Evolutionary conservation across 768 basidiomycete species (phyloP).

Genomic region (Candolleomyces aberdarensis): DNA sequence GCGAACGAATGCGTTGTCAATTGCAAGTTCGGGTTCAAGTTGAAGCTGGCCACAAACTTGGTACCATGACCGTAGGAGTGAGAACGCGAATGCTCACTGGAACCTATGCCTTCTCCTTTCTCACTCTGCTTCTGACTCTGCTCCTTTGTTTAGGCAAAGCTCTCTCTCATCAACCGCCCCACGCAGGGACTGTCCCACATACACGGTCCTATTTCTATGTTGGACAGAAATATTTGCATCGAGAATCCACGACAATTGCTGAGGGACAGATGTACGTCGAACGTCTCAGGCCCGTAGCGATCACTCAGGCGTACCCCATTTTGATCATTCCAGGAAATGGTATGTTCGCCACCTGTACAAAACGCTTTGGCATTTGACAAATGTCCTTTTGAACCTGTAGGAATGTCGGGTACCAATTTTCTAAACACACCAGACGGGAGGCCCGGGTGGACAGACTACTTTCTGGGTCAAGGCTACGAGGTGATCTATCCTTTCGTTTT

Average conservation of each 20-base stretch:
- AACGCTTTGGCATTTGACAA: background rate
- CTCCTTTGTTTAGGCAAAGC: background rate
- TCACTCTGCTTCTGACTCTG: background rate
- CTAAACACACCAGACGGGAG: conserved; percentile 54
- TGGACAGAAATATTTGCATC: conserved; percentile 37
- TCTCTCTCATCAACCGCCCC: too few species aligned
- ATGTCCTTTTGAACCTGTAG: conserved; percentile 14
- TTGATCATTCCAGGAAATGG: conserved; percentile 49
- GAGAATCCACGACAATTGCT: conserved; percentile 33
- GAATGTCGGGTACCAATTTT: conserved; percentile 52
- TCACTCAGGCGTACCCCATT: conserved; percentile 38
- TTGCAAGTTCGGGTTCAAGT: too few species aligned
- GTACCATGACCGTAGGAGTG: too few species aligned
- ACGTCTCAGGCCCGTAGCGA: conserved; percentile 38
- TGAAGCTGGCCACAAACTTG: too few species aligned
- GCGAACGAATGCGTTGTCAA: too few species aligned
- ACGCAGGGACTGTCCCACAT: conserved; percentile 31
- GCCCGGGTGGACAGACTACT: conserved; percentile 57
- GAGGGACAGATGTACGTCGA: conserved; percentile 53
- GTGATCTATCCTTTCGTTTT: conserved; percentile 22
- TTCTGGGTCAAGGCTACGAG: conserved; percentile 48
- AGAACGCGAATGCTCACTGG: too few species aligned
- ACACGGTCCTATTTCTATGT: conserved; percentile 47
- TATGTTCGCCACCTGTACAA: conserved; percentile 7
- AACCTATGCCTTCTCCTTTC: too few species aligned